Evolutionary conservation across 2,329 filamentous ascomycete genomes (phyloP).

Genomic region (Diaporthe velutina): DNA sequence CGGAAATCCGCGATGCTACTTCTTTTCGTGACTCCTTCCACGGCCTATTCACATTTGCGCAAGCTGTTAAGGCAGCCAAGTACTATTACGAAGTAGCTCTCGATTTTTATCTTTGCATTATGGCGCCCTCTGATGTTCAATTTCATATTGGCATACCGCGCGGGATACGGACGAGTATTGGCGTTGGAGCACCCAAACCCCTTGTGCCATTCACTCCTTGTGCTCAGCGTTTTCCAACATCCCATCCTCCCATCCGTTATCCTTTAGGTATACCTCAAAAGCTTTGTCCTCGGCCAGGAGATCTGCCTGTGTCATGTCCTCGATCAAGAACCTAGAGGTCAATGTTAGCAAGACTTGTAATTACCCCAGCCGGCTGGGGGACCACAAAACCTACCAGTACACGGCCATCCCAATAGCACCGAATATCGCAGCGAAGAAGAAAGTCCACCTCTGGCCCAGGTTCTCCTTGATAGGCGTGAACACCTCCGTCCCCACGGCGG

Average conservation of each 20-base stretch:
- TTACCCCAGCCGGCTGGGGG: background rate
- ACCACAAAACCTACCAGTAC: constrained; percentile 43
- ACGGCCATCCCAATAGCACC: constrained; percentile 61
- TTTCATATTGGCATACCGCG: too few species aligned
- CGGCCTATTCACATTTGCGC: background rate
- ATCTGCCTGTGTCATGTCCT: constrained; percentile 59
- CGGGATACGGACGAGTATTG: background rate
- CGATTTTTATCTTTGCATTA: too few species aligned
- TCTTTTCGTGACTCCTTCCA: background rate
- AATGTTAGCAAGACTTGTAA: background rate
- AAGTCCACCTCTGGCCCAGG: constrained; percentile 63
- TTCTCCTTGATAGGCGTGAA: constrained; percentile 61
- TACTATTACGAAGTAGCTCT: background rate
- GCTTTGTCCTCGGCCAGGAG: constrained; percentile 56
- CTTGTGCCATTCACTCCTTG: background rate
- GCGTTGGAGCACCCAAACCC: background rate
- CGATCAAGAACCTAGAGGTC: constrained; percentile 55
- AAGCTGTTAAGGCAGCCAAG: background rate
- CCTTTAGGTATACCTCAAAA: constrained; percentile 58
- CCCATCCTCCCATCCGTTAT: constrained; percentile 59
- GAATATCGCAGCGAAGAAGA: constrained; percentile 65
- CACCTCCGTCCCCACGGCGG: constrained; percentile 63
- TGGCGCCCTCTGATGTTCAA: too few species aligned
- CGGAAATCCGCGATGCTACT: too few species aligned
- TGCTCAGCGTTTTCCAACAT: constrained; percentile 50